Conservation (phyloP, 2,329 filamentous ascomycete species). For the Cladosporium sp. region DNA sequence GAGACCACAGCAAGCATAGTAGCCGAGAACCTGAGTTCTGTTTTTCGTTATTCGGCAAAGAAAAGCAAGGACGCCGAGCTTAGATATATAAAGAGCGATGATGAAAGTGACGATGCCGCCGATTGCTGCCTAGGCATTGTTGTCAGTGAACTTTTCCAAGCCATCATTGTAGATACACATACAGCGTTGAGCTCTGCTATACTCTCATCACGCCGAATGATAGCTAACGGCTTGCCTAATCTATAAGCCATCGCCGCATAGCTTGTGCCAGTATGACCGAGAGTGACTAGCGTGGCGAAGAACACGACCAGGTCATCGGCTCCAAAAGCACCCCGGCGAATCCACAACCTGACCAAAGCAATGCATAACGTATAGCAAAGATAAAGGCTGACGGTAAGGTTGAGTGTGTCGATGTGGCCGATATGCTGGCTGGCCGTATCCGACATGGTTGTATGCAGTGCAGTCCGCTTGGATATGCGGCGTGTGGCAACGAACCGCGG, state of each 20-base stretch:
- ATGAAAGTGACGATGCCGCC: slow-evolving; percentile 28
- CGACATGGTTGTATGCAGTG: slow-evolving; percentile 8
- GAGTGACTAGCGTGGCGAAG: slow-evolving; percentile 25
- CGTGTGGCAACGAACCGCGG: slow-evolving; percentile 7
- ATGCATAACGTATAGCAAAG: slow-evolving; percentile 29
- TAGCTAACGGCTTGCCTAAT: slow-evolving; percentile 25
- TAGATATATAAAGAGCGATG: slow-evolving; percentile 28
- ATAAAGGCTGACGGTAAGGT: slow-evolving; percentile 30
- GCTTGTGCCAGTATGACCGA: slow-evolving; percentile 25
- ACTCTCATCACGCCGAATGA: slow-evolving; percentile 15
- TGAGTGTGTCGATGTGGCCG: slow-evolving; percentile 17
- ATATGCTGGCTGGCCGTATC: neutral
- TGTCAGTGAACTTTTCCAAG: neutral
- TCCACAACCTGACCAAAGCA: slow-evolving; percentile 26
- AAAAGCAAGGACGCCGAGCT: slow-evolving; percentile 30
- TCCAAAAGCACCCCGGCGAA: slow-evolving; percentile 27
- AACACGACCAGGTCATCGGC: slow-evolving; percentile 28
- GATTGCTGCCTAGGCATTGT: slow-evolving; percentile 20
- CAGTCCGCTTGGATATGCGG: slow-evolving; percentile 8
- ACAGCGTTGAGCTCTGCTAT: slow-evolving; percentile 22
- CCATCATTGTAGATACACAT: neutral
- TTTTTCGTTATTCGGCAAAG: slow-evolving; percentile 30
- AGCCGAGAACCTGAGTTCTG: slow-evolving; percentile 23
- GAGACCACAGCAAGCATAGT: slow-evolving; percentile 22
- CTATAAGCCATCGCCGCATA: slow-evolving; percentile 27